These are phyloP conservation scores for Phyllosticta paracitricarpa DNA, from an alignment of 2,329 filamentous ascomycete genomes.

Conservation along the genomic window DNA sequence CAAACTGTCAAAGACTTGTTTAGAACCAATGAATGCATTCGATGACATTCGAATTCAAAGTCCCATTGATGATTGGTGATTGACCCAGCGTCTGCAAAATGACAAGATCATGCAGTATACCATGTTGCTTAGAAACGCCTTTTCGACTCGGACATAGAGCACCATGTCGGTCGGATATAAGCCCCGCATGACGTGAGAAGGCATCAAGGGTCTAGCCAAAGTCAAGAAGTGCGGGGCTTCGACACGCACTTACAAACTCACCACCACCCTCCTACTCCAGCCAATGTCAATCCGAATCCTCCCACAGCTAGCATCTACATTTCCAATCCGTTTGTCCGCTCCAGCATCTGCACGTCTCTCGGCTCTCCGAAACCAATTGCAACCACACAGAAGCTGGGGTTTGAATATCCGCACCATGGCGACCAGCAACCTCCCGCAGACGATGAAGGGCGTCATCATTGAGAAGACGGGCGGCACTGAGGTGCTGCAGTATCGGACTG, in stretches of 20 bases:
- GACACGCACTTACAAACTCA: background rate
- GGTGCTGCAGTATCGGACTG: slow-evolving; percentile 59
- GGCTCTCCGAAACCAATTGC: background rate
- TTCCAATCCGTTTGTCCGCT: background rate
- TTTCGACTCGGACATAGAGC: no score
- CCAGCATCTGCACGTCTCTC: background rate
- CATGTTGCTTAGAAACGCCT: no score
- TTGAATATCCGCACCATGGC: slow-evolving; percentile 24
- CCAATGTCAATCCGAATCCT: background rate
- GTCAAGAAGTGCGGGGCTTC: slow-evolving; percentile 1
- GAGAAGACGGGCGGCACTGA: slow-evolving; percentile 63
- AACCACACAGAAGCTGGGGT: background rate
- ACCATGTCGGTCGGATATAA: background rate
- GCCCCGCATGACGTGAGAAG: slow-evolving; percentile 3
- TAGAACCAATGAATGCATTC: no score
- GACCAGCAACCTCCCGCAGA: slow-evolving; percentile 46
- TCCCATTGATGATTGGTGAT: no score
- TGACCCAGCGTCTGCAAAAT: no score
- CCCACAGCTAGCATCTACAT: background rate
- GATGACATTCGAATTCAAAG: no score
- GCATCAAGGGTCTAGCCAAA: background rate
- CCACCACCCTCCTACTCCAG: background rate
- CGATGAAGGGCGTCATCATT: slow-evolving; percentile 65
- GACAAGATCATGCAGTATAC: no score
- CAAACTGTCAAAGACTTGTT: no score